phyloP scores from a whole-genome alignment of 1,284 basidiomycete genomes.

The Coniferiporia weirii region DNA sequence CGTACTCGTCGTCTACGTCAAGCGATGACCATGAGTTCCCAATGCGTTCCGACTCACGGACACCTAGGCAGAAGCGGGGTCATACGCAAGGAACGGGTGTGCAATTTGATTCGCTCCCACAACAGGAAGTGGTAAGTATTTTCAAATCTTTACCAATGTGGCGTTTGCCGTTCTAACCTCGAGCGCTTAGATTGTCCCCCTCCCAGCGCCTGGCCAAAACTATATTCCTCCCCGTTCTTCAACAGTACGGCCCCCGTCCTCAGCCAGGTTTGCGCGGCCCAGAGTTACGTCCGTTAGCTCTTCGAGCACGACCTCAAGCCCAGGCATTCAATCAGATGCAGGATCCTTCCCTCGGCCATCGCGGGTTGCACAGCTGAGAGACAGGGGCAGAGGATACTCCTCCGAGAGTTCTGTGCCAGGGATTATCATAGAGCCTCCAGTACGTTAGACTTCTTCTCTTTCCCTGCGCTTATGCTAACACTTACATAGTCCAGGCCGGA shows the following conservation, averaged over 20 bases:
- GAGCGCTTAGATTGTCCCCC: conserved; percentile 8
- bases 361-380: background rate
- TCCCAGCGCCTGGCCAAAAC: background rate
- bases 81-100: background rate
- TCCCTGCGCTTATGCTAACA: background rate
- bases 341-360: background rate
- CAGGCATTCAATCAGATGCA: background rate
- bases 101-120: background rate
- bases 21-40: background rate
- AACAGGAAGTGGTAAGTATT: conserved; percentile 10
- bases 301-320: conserved; percentile 3
- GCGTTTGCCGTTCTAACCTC: background rate
- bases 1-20: background rate
- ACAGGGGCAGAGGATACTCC: background rate
- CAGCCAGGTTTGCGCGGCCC: background rate
- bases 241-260: background rate
- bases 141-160: background rate
- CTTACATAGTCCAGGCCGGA: background rate
- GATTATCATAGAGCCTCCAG: conserved; percentile 15
- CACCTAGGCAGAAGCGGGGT: background rate
- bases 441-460: background rate
- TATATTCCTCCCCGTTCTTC: background rate
- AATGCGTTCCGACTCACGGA: background rate
- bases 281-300: conserved; percentile 1
- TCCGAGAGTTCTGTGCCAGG: background rate